phyloP scores from a whole-genome alignment of 768 basidiomycete species.

The Rhodotorula babjevae region DNA sequence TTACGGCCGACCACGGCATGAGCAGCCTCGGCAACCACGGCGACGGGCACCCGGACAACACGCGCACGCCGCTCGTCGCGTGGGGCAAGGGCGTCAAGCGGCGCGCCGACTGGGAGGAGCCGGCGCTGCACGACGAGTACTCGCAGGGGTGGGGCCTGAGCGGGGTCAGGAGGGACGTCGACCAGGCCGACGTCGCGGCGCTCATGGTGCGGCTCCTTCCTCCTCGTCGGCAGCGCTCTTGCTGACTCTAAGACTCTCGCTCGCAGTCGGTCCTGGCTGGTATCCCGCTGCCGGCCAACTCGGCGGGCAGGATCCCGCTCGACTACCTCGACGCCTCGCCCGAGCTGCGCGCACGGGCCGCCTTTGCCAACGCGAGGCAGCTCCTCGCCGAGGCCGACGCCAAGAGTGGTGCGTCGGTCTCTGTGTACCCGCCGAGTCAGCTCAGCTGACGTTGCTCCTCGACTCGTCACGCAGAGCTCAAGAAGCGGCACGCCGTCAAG shows the following conservation, averaged over 20 bases:
- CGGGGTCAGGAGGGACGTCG: slow-evolving; percentile 65
- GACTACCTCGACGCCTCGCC: slow-evolving; percentile 61
- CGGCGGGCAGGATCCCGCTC: slow-evolving; percentile 67
- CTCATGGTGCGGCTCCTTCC: slow-evolving; percentile 55
- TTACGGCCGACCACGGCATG: slow-evolving; percentile 89
- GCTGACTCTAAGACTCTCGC: not conserved
- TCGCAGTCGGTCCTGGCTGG: slow-evolving; percentile 59
- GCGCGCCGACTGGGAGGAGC: slow-evolving; percentile 20
- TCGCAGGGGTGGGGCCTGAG: slow-evolving; percentile 61
- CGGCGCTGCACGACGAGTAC: slow-evolving; percentile 58
- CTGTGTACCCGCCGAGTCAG: no score
- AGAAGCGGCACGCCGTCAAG: slow-evolving; percentile 56
- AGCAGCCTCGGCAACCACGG: slow-evolving; percentile 81
- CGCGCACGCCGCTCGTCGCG: slow-evolving; percentile 72
- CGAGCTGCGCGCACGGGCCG: slow-evolving; percentile 55
- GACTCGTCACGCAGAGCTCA: slow-evolving; percentile 48
- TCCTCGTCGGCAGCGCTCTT: not conserved
- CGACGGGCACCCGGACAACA: slow-evolving; percentile 84
- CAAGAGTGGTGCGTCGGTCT: slow-evolving; percentile 62
- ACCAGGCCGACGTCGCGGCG: slow-evolving; percentile 75
- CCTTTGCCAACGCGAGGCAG: slow-evolving; percentile 62
- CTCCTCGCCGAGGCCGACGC: slow-evolving; percentile 71
- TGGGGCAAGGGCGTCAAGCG: slow-evolving; percentile 71
- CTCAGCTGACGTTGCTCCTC: no score
- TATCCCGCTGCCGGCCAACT: slow-evolving; percentile 71